Base-by-base conservation (phyloP, 345 rosid genomes). In the Arabis alpina region DNA sequence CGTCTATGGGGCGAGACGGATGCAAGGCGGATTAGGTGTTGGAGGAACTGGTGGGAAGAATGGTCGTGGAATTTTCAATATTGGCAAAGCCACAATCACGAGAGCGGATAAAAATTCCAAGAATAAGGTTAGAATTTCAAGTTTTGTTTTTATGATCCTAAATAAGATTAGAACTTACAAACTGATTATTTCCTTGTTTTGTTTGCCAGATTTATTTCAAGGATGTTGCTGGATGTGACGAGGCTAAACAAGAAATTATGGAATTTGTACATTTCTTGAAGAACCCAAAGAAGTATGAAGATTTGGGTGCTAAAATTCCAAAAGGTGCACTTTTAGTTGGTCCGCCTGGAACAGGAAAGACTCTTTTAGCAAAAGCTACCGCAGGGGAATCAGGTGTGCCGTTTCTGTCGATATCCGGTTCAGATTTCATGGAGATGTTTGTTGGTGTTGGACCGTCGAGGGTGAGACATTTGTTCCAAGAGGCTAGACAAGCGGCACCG, bases 361-460 rank as follows among this genome's bases (percentile, higher is more conserved):
- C 99, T 5, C 96, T 94, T 64, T 86, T 94, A 51, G 97, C 97
- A 10, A 94, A 94, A 89, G 99, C 97, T 51, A 91, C 99, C 42
- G 98, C 98, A 1, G 98, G 96, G 15, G 99, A 91, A 78, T 94
- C 97, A 0, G 97, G 76, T 37, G 99, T 94, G 50, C 99, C 97
- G 5, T 94, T 94, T 61, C 78, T 94, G 8, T 91, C 99, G 2
- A 94, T 91, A 39, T 88, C 96, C 5, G 99, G 98, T 58, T 94
- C 99, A 8, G 99, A 94, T 83, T 94, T 94, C 80, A 87, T 89
- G 93, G 99, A 94, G 85, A 88, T 94, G 98, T 94, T 94, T 81
- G 99, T 94, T 58, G 99, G 98, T 50, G 98, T 94, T 75, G 99
- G 99, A 62, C 99, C 98, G 9, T 91, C 99, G 2, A 88, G 98